Evolutionary conservation across 768 basidiomycete genomes (phyloP), one percentile per base, ranked within the genome.

Genomic region (Coprinopsis strossmayeri): DNA sequence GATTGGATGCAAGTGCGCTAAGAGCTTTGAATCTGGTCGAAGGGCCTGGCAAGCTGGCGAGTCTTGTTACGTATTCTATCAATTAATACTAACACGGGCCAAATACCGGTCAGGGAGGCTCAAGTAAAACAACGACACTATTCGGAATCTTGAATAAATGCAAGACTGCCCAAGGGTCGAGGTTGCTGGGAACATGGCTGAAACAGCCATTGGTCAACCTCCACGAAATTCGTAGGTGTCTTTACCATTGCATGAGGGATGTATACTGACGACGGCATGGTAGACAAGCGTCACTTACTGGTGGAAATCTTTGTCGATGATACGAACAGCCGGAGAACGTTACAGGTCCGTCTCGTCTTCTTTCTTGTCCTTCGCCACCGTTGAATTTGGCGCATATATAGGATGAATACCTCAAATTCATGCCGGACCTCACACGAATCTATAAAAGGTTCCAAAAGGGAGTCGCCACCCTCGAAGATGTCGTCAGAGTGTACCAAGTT

Each of bases 161-260:
- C 71, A 96, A 96, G 68, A 98, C 96, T 0, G 82, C 90, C 0
- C 96, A 99, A 61, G 96, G 96, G 0, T 82, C 88, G 12, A 71
- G 96, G 48, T 63, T 96, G 34, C 72, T 99, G 2, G 88, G 84
- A 0, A 84, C 82, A 41, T 98, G 95, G 95, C 69, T 99, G 34
- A 97, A 96, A 61, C 96, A 98, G 62, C 96, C 96, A 3, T 69
- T 98, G 23, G 81, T 97, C 25, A 97, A 96, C 63, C 64, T 91
- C 30, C 94, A 98, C 55, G 89, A 93, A 61, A 98, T 98, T 52
- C 73, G 92, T 90, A 49, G 53, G 90, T 72, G 28, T n/a, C n/a
- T n/a, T n/a, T n/a, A 3, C 21, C 25, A 4, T 27, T 26, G 17
- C 1, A 35, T 34, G 28, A 38, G n/a, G 28, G 9, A 23, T 28